A percentile compares a stretch with the other conserved stretches of the same genome.
These are phyloP conservation scores for Liquidambar formosana DNA, from an alignment of 164 flowering plant genomes.

Conservation along the genomic window DNA sequence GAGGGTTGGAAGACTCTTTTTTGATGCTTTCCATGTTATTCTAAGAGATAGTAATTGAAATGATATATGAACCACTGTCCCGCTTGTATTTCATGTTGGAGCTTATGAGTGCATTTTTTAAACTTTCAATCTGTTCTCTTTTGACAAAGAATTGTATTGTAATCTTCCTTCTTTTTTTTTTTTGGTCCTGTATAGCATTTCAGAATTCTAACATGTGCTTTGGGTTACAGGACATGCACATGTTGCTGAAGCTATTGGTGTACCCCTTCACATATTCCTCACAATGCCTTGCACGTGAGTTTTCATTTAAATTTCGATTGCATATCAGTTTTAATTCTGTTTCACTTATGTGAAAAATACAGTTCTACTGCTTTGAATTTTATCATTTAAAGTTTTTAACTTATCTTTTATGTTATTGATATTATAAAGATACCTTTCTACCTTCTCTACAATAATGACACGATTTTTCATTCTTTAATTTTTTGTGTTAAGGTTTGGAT, in stretches of 20 bases:
- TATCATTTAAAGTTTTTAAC: too few relatives aligned
- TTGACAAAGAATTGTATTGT: not conserved
- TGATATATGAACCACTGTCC: not conserved
- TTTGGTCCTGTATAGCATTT: not conserved
- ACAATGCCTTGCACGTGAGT: constrained; percentile 99
- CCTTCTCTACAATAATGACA: too few relatives aligned
- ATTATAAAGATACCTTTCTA: too few relatives aligned
- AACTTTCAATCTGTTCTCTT: not conserved
- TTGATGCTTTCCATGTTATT: not conserved
- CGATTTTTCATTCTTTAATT: too few relatives aligned
- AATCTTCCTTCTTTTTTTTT: not conserved
- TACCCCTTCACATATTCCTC: constrained; percentile 92
- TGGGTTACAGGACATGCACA: constrained; percentile 76
- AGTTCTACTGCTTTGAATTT: too few relatives aligned
- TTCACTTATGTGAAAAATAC: too few relatives aligned
- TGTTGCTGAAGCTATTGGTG: constrained; percentile 95
- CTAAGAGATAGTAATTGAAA: not conserved
- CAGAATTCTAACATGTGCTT: constrained; percentile 7
- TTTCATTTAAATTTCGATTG: not conserved
- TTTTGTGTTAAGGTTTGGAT: too few relatives aligned
- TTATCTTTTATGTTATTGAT: too few relatives aligned
- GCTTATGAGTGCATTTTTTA: not conserved
- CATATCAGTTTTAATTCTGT: not conserved
- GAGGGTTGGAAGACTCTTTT: too few relatives aligned
- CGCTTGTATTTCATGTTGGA: not conserved